phyloP scores from a whole-genome alignment of 2,329 filamentous ascomycete genomes.

The Ceratocystis lukuohia region DNA sequence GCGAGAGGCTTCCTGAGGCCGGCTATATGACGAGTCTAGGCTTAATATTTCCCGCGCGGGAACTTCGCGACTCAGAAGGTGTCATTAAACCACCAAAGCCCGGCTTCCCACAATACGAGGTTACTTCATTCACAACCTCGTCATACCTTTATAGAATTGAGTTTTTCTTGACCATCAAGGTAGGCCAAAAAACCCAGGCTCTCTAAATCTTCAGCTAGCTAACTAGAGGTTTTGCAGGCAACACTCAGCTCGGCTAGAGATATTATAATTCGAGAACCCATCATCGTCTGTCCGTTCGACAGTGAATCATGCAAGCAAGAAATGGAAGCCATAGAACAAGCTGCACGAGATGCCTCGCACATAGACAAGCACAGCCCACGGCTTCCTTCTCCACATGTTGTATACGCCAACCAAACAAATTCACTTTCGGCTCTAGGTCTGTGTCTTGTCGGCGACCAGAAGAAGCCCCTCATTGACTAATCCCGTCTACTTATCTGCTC shows the following conservation, averaged over 20 bases:
- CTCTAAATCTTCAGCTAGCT: slow-evolving; percentile 18
- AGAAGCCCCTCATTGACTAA: slow-evolving; percentile 52
- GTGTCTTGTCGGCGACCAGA: slow-evolving; percentile 50
- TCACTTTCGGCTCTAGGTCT: slow-evolving; percentile 47
- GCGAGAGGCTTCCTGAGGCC: slow-evolving; percentile 73
- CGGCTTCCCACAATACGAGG: slow-evolving; percentile 77
- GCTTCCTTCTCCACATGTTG: slow-evolving; percentile 76
- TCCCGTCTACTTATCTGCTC: not conserved
- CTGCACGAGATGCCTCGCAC: slow-evolving; percentile 79
- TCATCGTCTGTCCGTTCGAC: slow-evolving; percentile 90
- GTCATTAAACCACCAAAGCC: slow-evolving; percentile 74
- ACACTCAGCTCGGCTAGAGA: slow-evolving; percentile 69
- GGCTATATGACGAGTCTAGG: slow-evolving; percentile 90
- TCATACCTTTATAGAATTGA: slow-evolving; percentile 96
- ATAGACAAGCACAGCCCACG: slow-evolving; percentile 83
- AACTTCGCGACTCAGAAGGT: slow-evolving; percentile 74
- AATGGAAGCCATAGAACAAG: slow-evolving; percentile 95
- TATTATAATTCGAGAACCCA: slow-evolving; percentile 77
- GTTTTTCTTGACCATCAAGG: slow-evolving; percentile 90
- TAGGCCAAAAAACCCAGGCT: slow-evolving; percentile 30
- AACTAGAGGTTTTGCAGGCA: slow-evolving; percentile 49
- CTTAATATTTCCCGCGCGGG: slow-evolving; percentile 79
- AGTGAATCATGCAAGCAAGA: slow-evolving; percentile 94
- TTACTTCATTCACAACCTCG: slow-evolving; percentile 83
- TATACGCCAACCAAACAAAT: slow-evolving; percentile 61